Base-by-base conservation (phyloP, 106 monocot species). In the Platanthera zijinensis region DNA sequence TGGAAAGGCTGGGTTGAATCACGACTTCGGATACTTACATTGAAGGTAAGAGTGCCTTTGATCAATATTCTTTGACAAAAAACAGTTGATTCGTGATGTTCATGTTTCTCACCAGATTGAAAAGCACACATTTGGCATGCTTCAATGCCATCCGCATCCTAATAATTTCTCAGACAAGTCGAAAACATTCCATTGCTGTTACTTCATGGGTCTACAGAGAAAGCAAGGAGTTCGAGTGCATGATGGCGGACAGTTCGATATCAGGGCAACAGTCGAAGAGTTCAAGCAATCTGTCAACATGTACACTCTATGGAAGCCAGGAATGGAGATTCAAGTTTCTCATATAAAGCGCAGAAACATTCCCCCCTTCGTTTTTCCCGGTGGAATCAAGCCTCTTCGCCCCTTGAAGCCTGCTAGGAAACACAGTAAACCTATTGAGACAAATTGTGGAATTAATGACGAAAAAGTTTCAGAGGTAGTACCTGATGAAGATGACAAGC, bases 1-100 rank as follows among this genome's bases (percentile, higher is more conserved):
- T 97, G 97, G 97, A 93, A 92, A 79, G 97, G 97, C 46, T 94
- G 97, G 97, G 91, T 97, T 30, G 87, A 94, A 85, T 97, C 97
- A 45, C 97, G 97, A 10, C 87, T 97, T 70, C 89, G 97, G 12
- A 84, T 73, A 2, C 94, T 97, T 47, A 92, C 86, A 5, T 80
- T 94, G 68, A 97, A 89, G 89, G 97, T 97, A 74, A 78, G 15
- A 32, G 51, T 71, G 10, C 17, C 32, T 66, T 64, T 48, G 32
- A 63, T 15, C n/a, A 1, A 51, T 80, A 39, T 52, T 56, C 25
- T 28, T 77, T 9, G 69, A 39, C 11, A 39, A 47, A 48, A 45
- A 7, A 21, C 3, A 2, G 6, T 14, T 3, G 30, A 15, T 18
- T 21, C 51, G 17, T 21, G 10, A 17, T 72, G 51, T 51, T 11